Evolutionary conservation across 768 basidiomycete species (phyloP).

Genomic region (Russula lepida): DNA sequence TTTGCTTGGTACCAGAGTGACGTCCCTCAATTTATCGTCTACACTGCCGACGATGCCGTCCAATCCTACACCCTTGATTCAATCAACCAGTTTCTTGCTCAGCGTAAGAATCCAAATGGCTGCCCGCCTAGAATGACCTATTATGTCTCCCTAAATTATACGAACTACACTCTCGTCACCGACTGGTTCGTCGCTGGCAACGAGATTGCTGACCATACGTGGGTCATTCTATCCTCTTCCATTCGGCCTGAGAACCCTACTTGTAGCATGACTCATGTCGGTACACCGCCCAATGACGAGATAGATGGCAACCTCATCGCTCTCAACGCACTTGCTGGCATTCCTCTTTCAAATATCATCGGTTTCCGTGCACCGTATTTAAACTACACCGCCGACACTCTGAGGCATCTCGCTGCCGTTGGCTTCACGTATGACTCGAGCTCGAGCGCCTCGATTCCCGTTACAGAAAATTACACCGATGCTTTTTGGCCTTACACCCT

Average conservation of each 20-base stretch:
- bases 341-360: slow-evolving; percentile 51
- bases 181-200: slow-evolving; percentile 79
- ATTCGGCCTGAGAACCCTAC: neutral
- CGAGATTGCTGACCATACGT: slow-evolving; percentile 77
- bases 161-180: slow-evolving; percentile 68
- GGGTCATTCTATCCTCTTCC: slow-evolving; percentile 25
- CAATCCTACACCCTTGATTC: slow-evolving; percentile 70
- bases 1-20: slow-evolving; percentile 35
- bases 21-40: slow-evolving; percentile 60
- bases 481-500: slow-evolving; percentile 81
- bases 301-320: slow-evolving; percentile 74
- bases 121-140: slow-evolving; percentile 73
- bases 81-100: slow-evolving; percentile 65
- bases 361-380: slow-evolving; percentile 79
- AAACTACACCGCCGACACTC: slow-evolving; percentile 54
- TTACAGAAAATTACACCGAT: slow-evolving; percentile 54
- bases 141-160: slow-evolving; percentile 61
- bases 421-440: slow-evolving; percentile 69
- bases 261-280: slow-evolving; percentile 70
- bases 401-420: slow-evolving; percentile 44
- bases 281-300: slow-evolving; percentile 50
- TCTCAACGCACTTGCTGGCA: slow-evolving; percentile 69
- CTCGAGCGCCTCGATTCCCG: slow-evolving; percentile 51
- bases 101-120: slow-evolving; percentile 69
- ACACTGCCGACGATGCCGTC: slow-evolving; percentile 70